Evolutionary conservation across 2,329 filamentous ascomycete genomes (phyloP).

Genomic region (Xylaria sp.): DNA sequence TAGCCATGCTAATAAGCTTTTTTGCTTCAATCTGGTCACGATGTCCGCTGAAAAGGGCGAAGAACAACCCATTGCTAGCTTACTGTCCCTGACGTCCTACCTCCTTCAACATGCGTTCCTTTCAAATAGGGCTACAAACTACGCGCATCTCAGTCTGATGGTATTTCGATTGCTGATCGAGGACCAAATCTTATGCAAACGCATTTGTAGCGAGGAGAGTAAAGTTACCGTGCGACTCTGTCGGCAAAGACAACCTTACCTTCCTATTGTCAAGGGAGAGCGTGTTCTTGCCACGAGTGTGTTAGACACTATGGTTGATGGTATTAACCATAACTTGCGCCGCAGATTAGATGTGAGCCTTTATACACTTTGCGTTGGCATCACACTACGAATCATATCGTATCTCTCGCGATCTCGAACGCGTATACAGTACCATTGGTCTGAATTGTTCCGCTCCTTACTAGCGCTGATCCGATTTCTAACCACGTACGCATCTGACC

Average conservation of each 20-base stretch:
- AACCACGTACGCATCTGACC: constrained; percentile 83
- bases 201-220: constrained; percentile 82
- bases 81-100: constrained; percentile 91
- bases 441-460: constrained; percentile 90
- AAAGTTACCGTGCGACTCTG: constrained; percentile 83
- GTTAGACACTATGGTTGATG: constrained; percentile 88
- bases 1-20: constrained; percentile 92
- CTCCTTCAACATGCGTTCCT: constrained; percentile 93
- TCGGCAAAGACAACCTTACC: constrained; percentile 86
- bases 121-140: constrained; percentile 79
- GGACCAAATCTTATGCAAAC: constrained; percentile 83
- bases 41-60: constrained; percentile 70
- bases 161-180: constrained; percentile 88
- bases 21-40: constrained; percentile 85
- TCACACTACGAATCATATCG: constrained; percentile 84
- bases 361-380: constrained; percentile 83
- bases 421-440: constrained; percentile 91
- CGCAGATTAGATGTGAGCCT: constrained; percentile 85
- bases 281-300: constrained; percentile 80
- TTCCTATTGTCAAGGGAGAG: constrained; percentile 79
- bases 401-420: constrained; percentile 85
- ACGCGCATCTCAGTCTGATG: constrained; percentile 86
- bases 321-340: constrained; percentile 92
- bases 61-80: constrained; percentile 81
- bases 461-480: constrained; percentile 91